Base-by-base conservation (phyloP, 192 early-diverging fungal genomes). In the Umbelopsis sp. region DNA sequence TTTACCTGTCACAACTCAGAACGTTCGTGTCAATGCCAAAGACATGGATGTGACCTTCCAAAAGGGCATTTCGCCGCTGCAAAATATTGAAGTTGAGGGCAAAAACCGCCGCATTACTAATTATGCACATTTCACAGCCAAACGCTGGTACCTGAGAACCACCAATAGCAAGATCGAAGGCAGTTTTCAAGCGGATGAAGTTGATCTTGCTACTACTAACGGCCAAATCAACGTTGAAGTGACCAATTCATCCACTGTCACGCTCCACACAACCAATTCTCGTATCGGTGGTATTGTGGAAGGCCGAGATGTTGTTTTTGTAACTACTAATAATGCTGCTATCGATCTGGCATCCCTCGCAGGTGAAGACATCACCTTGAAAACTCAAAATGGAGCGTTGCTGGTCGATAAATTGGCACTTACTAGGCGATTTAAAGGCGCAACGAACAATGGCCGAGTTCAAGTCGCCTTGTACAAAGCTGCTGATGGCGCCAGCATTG, bases 101-200 rank as follows among this genome's bases (percentile, higher is more conserved):
- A 61, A 35, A 4, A 61, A 61, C 18, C 3, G 27, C 9, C 55
- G 12, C 12, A 30, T 61, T 35, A 11, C 25, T 13, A 27, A 25
- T 25, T 18, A 18, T 16, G 55, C 27, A 37, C 27, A 35, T 6
- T 35, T 61, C 4, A 11, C 2, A 22, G 55, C 55, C 1, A 18
- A 35, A 16, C 25, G 55, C 27, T 61, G 55, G 55, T 61, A 35
- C 33, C 13, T 61, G 55, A 61, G 55, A 35, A 61, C 55, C 11
- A n/a, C 33, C 10, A 61, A 61, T 16, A 30, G 27, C 11, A 61
- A 25, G 16, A 61, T 61, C 33, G 55, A 61, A 35, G 55, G 55
- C 25, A 35, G 25, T n/a, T 61, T 61, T 35, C 6, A 16, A n/a
- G 55, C 55, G 2, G 55, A 61, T 33, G n/a, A 13, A 2, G 30